A percentile compares a stretch with the other conserved stretches of the same genome.
Conservation (phyloP, 306 rosid genomes). For the Acacia crassicarpa region DNA sequence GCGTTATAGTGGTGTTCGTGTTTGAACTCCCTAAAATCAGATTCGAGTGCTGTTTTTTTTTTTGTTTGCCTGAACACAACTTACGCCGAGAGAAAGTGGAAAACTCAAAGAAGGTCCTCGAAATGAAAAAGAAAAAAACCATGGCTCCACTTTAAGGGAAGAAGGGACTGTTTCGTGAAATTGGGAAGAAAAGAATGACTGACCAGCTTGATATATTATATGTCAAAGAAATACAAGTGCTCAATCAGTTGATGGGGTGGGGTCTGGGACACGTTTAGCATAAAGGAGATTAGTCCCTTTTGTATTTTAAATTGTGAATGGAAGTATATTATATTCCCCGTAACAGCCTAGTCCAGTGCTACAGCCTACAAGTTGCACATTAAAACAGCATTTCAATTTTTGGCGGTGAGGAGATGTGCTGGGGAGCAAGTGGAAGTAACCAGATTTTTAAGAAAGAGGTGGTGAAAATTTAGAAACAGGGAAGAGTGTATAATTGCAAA, state of each 20-base stretch:
- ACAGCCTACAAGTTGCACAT: not conserved
- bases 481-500: not conserved
- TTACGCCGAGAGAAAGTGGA: not conserved
- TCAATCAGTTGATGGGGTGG: not conserved
- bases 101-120: not conserved
- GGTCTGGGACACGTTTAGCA: not conserved
- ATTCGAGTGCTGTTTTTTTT: no score
- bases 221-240: not conserved
- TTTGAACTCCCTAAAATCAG: no score
- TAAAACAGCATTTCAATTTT: not conserved
- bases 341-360: slow-evolving; percentile 35
- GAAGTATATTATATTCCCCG: not conserved
- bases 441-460: not conserved
- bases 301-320: not conserved
- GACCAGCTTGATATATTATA: not conserved
- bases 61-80: not conserved
- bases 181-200: not conserved
- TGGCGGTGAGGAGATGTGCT: not conserved
- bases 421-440: not conserved
- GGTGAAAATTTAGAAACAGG: not conserved
- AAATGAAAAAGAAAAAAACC: not conserved
- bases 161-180: not conserved
- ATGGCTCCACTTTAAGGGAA: no score
- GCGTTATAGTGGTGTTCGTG: no score
- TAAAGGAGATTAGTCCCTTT: not conserved